Evolutionary conservation across 192 early-diverging fungal species (phyloP).

Genomic region (Glomus cerebriforme): DNA sequence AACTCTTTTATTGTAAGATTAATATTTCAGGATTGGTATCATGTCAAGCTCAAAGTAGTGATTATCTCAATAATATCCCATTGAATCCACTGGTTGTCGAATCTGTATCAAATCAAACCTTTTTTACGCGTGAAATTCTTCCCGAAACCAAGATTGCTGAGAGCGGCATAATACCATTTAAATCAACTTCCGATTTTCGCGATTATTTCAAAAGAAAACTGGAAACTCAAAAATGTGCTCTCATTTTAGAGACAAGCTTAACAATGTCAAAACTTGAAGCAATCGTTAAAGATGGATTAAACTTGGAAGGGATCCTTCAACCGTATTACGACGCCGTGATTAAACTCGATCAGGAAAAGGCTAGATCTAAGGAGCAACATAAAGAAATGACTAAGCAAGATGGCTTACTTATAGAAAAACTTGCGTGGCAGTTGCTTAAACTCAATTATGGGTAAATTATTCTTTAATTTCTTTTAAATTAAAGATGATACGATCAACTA

Average conservation of each 20-base stretch:
- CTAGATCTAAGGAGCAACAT: neutral
- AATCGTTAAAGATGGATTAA: constrained; percentile 12
- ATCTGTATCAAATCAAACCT: constrained; percentile 24
- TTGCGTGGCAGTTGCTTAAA: too few species aligned
- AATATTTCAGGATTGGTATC: neutral
- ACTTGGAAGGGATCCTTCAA: neutral
- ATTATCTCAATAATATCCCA: neutral
- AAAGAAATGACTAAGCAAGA: too few species aligned
- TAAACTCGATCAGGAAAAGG: neutral
- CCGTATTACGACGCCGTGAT: neutral
- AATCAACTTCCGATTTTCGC: neutral
- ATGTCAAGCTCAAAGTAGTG: neutral
- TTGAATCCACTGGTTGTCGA: constrained; percentile 14
- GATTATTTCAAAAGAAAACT: constrained; percentile 19
- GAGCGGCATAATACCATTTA: neutral
- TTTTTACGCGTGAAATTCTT: constrained; percentile 7
- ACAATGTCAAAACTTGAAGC: constrained; percentile 14
- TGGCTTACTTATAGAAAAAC: too few species aligned
- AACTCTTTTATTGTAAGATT: neutral
- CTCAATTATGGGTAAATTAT: too few species aligned
- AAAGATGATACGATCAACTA: too few species aligned
- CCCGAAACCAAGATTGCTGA: neutral
- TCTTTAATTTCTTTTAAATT: too few species aligned
- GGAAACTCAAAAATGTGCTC: constrained; percentile 19
- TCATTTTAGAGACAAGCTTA: neutral